phyloP scores from a whole-genome alignment of 164 flowering plant species.

The Amborella trichopoda region DNA sequence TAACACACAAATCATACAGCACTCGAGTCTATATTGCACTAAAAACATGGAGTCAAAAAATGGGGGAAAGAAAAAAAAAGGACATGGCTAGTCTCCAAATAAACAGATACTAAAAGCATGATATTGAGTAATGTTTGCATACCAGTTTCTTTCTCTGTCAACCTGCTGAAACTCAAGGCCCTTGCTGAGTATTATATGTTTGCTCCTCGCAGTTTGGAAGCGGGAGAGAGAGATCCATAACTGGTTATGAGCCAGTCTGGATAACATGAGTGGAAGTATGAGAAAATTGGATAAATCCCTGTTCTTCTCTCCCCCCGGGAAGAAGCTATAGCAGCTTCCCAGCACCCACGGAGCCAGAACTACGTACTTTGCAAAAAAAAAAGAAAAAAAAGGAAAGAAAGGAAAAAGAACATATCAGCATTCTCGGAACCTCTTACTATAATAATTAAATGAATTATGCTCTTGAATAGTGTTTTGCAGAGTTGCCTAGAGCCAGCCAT shows the following conservation, averaged over 20 bases:
- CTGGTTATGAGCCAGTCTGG: slow-evolving; percentile 9
- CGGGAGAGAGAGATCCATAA: slow-evolving; percentile 12
- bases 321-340: slow-evolving; percentile 1
- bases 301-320: not conserved
- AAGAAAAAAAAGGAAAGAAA: too few relatives aligned
- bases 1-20: too few relatives aligned
- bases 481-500: too few relatives aligned
- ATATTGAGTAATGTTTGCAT: slow-evolving; percentile 1
- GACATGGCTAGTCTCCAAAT: too few relatives aligned
- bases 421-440: too few relatives aligned
- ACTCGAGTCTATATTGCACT: too few relatives aligned
- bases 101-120: not conserved
- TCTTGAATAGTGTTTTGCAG: too few relatives aligned
- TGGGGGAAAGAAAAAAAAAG: too few relatives aligned
- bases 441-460: too few relatives aligned
- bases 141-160: slow-evolving; percentile 33
- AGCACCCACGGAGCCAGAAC: slow-evolving; percentile 6
- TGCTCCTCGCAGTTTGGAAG: slow-evolving; percentile 12
- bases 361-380: too few relatives aligned
- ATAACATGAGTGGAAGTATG: slow-evolving; percentile 2
- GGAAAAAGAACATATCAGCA: too few relatives aligned
- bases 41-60: too few relatives aligned
- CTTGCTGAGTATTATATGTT: slow-evolving; percentile 16
- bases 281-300: slow-evolving; percentile 4
- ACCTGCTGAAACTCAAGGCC: slow-evolving; percentile 34